phyloP scores from a whole-genome alignment of 306 rosid genomes.

The Styphnolobium japonicum region DNA sequence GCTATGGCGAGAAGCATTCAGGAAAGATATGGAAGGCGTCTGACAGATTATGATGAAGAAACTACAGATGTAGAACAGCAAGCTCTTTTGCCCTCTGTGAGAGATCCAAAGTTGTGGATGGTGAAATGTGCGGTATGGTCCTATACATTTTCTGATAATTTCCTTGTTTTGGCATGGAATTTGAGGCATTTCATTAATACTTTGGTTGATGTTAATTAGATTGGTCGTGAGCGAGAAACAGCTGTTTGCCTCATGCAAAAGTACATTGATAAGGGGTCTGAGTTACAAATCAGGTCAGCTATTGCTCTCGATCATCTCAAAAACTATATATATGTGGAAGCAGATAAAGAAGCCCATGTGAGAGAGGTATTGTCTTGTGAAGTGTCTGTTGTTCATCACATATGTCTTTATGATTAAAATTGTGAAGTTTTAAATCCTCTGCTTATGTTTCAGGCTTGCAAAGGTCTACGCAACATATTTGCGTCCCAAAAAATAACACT shows the following conservation, averaged over 20 bases:
- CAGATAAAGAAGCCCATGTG: conserved; percentile 98
- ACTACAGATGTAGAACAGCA: conserved; percentile 96
- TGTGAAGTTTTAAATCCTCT: conserved; percentile 6
- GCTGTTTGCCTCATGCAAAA: conserved; percentile 96
- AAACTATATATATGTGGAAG: conserved; percentile 84
- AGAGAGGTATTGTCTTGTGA: conserved; percentile 68
- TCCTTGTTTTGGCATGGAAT: neutral
- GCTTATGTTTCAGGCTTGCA: conserved; percentile 72
- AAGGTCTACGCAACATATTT: conserved; percentile 79
- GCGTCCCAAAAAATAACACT: conserved; percentile 70
- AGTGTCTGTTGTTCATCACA: neutral
- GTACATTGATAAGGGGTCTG: conserved; percentile 84
- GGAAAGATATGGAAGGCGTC: conserved; percentile 66
- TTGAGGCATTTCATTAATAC: neutral
- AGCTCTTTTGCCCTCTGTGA: conserved; percentile 92
- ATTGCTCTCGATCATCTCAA: conserved; percentile 94
- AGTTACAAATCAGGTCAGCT: conserved; percentile 87
- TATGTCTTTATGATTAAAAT: neutral
- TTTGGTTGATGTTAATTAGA: conserved; percentile 44
- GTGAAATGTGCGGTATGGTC: conserved; percentile 92
- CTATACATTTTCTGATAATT: neutral
- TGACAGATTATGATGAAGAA: conserved; percentile 72
- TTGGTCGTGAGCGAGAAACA: conserved; percentile 87
- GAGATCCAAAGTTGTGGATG: conserved; percentile 99
- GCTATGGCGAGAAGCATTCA: conserved; percentile 77